Conservation (phyloP, 1,139 yeast genomes). For the Hansenula anomala region DNA sequence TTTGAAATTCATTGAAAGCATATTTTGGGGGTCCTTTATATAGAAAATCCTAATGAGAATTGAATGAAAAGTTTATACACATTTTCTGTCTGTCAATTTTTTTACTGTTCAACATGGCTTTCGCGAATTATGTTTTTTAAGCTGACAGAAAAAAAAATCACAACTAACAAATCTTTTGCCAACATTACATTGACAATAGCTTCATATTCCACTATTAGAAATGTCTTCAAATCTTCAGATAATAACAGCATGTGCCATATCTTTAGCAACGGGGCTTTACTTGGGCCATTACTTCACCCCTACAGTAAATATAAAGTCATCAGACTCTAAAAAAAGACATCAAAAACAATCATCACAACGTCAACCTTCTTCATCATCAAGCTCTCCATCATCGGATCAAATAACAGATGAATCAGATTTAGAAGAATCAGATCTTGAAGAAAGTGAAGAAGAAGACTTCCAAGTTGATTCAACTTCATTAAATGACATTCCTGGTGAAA, state of each 20-base stretch:
- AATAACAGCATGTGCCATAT: constrained; percentile 1
- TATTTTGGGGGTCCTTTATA: too few relatives aligned
- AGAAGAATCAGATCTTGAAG: constrained; percentile 28
- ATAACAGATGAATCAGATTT: constrained; percentile 13
- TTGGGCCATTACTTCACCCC: background rate
- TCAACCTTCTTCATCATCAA: background rate
- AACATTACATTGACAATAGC: too few relatives aligned
- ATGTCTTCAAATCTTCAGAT: constrained; percentile 1
- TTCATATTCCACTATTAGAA: background rate
- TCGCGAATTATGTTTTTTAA: too few relatives aligned
- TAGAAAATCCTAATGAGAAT: too few relatives aligned
- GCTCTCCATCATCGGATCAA: background rate
- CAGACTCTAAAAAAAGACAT: background rate
- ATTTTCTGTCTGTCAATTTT: too few relatives aligned
- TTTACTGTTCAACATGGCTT: too few relatives aligned
- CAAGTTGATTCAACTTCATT: constrained; percentile 51
- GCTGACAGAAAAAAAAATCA: too few relatives aligned
- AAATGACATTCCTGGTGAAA: constrained; percentile 70
- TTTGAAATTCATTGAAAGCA: too few relatives aligned
- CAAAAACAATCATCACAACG: background rate
- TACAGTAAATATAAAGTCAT: background rate
- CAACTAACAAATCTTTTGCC: too few relatives aligned
- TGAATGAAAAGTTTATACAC: too few relatives aligned
- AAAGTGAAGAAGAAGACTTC: constrained; percentile 48
- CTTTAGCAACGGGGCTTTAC: constrained; percentile 2